These are phyloP conservation scores for Fusarium drepaniforme DNA, from an alignment of 2,329 filamentous ascomycete genomes.

Conservation along the genomic window DNA sequence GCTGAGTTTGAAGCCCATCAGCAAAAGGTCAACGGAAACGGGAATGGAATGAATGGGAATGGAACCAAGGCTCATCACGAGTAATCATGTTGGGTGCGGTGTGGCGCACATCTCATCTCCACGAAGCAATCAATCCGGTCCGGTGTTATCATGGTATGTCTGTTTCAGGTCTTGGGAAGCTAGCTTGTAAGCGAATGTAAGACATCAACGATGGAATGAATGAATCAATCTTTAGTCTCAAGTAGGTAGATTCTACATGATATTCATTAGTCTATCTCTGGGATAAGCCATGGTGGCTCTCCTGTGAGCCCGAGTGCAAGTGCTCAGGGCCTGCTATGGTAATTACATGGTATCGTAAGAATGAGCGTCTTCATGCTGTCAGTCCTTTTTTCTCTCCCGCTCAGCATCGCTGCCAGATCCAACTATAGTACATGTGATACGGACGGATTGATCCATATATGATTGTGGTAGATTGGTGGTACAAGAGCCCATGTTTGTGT, in stretches of 20 bases:
- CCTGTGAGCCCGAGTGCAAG: conserved; percentile 18
- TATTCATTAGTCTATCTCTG: conserved; percentile 40
- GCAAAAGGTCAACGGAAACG: conserved; percentile 36
- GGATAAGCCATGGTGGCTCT: conserved; percentile 13
- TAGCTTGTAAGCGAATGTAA: not conserved
- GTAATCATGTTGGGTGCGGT: not conserved
- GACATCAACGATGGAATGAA: not conserved
- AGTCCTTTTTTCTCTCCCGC: conserved; percentile 20
- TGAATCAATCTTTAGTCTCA: not conserved
- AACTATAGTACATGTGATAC: conserved; percentile 41
- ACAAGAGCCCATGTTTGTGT: conserved; percentile 21
- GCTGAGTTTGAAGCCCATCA: conserved; percentile 73
- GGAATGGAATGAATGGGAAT: not conserved
- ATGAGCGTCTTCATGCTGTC: conserved; percentile 36
- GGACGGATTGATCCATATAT: conserved; percentile 16
- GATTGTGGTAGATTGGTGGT: conserved; percentile 22
- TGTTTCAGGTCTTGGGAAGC: conserved; percentile 10
- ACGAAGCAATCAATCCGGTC: not conserved
- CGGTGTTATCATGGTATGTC: conserved; percentile 7
- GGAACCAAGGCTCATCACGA: conserved; percentile 11
- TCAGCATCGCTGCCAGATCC: conserved; percentile 33
- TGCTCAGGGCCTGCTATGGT: conserved; percentile 13
- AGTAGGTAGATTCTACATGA: conserved; percentile 27
- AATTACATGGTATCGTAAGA: conserved; percentile 45
- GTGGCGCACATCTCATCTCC: conserved; percentile 6